Conservation (phyloP, 768 basidiomycete genomes). For the Hygrophoropsis aurantiaca region DNA sequence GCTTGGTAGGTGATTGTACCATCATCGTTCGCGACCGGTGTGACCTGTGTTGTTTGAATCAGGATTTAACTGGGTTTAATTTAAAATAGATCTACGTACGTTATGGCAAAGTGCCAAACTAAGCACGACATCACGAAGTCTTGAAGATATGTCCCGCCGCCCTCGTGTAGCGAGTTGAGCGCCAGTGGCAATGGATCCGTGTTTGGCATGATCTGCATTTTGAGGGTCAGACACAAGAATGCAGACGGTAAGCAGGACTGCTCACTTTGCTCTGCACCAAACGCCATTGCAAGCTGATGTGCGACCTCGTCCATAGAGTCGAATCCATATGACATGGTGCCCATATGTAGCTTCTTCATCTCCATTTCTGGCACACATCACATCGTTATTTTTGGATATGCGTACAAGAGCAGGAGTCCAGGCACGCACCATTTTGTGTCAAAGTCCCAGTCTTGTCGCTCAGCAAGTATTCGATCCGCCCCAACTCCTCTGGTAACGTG, state of each 20-base stretch:
- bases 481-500: constrained; percentile 94
- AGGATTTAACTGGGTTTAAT: neutral
- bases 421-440: constrained; percentile 85
- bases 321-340: constrained; percentile 93
- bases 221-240: neutral
- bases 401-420: neutral
- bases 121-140: constrained; percentile 89
- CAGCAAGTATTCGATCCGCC: constrained; percentile 91
- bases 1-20: constrained; percentile 96
- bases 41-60: constrained; percentile 60
- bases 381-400: neutral
- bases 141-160: constrained; percentile 90
- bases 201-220: constrained; percentile 39
- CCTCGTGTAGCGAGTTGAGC: constrained; percentile 84
- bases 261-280: constrained; percentile 66
- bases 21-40: constrained; percentile 93
- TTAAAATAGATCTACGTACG: constrained; percentile 42
- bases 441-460: constrained; percentile 98
- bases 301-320: constrained; percentile 99
- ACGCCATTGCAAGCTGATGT: constrained; percentile 85
- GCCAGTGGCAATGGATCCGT: constrained; percentile 68
- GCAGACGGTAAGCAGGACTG: neutral
- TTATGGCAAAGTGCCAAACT: constrained; percentile 97
- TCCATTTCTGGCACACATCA: constrained; percentile 79
- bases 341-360: constrained; percentile 98